phyloP scores from a whole-genome alignment of 192 early-diverging fungal genomes.

The Phlyctochytrium planicorne region DNA sequence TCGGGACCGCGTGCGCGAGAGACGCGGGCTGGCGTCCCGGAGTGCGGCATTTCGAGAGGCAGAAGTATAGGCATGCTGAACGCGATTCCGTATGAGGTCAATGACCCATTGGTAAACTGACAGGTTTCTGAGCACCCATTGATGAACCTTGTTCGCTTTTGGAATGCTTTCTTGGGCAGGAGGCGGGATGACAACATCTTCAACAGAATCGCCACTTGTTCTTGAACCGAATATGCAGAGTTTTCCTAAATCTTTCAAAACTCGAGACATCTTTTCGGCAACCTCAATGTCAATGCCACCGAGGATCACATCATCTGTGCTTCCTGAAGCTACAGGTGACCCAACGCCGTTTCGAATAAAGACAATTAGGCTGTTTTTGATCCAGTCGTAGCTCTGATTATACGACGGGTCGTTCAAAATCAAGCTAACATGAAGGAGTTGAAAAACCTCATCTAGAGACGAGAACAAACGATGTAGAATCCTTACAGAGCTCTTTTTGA shows the following conservation, averaged over 20 bases:
- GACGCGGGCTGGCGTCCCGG: not conserved
- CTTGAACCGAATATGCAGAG: conserved; percentile 18
- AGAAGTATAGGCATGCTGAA: conserved; percentile 11
- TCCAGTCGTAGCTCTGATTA: conserved; percentile 24
- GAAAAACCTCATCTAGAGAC: conserved; percentile 26
- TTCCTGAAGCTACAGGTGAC: not conserved
- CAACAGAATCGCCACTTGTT: not conserved
- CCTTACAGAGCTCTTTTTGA: conserved; percentile 23
- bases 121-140: conserved; percentile 22
- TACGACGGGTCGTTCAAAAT: conserved; percentile 23
- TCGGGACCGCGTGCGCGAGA: not conserved
- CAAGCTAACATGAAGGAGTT: conserved; percentile 8
- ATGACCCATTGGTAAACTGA: conserved; percentile 23
- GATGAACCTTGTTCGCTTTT: conserved; percentile 20
- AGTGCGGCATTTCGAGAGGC: too few species aligned
- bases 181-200: conserved; percentile 1
- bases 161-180: too few species aligned
- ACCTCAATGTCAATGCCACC: conserved; percentile 16
- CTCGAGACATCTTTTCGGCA: conserved; percentile 1
- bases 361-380: conserved; percentile 12
- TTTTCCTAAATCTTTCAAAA: conserved; percentile 20
- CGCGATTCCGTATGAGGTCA: conserved; percentile 13
- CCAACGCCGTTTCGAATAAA: conserved; percentile 24
- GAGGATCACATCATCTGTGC: conserved; percentile 4
- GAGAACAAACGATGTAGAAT: conserved; percentile 30